Percentiles rank a stretch among this genome's conserved stretches.
phyloP scores from a whole-genome alignment of 768 basidiomycete species.

The Rhodocollybia butyracea region DNA sequence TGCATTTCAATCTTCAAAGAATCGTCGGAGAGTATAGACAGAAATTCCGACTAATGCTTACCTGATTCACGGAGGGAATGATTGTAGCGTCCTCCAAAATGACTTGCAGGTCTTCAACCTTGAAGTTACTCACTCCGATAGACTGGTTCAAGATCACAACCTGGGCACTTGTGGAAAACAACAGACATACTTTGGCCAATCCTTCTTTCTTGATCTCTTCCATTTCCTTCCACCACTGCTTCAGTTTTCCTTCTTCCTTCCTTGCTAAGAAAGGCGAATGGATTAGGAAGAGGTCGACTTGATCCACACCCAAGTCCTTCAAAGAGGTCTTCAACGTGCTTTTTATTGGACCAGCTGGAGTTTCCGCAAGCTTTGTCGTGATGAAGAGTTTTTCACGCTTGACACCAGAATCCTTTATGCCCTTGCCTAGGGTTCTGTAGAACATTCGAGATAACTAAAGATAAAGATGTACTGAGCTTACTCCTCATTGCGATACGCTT shows the following conservation, averaged over 20 bases:
- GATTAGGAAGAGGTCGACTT: constrained; percentile 37
- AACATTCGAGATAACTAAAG: too few relatives aligned
- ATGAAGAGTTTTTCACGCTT: constrained; percentile 38
- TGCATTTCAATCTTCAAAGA: constrained; percentile 59
- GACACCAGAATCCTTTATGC: constrained; percentile 25
- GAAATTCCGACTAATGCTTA: constrained; percentile 9
- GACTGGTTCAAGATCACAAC: constrained; percentile 4
- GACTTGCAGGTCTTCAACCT: constrained; percentile 27
- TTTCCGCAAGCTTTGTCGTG: constrained; percentile 36
- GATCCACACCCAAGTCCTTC: constrained; percentile 24
- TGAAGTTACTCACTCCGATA: constrained; percentile 42
- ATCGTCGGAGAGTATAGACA: not conserved
- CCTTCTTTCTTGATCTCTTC: constrained; percentile 41
- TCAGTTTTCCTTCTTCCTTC: constrained; percentile 19
- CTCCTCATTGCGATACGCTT: constrained; percentile 9
- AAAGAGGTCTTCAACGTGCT: constrained; percentile 25
- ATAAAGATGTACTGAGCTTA: too few relatives aligned
- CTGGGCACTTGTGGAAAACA: not conserved
- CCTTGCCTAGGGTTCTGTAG: constrained; percentile 9
- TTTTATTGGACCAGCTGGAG: constrained; percentile 29
- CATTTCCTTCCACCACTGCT: constrained; percentile 40
- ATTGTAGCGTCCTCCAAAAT: constrained; percentile 20
- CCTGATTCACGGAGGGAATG: constrained; percentile 28
- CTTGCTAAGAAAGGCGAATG: constrained; percentile 28
- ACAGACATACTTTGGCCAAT: constrained; percentile 15